Evolutionary conservation across 768 basidiomycete genomes (phyloP).

Genomic region (Trametes elegans): DNA sequence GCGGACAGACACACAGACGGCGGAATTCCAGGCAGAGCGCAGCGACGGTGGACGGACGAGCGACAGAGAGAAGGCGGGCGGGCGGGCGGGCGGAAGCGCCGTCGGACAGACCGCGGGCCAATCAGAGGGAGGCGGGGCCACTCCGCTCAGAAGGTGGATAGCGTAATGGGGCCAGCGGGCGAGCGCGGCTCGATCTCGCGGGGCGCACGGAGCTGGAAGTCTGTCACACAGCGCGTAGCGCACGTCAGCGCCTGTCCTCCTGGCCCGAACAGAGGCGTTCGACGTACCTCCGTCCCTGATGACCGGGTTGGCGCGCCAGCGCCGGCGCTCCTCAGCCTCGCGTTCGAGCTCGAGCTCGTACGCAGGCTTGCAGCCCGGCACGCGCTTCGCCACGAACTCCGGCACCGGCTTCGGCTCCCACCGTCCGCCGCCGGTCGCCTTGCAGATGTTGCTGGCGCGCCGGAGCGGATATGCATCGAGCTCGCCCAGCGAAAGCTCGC

Average conservation of each 20-base stretch:
- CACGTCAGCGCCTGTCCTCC: conserved; percentile 7
- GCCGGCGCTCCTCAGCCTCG: conserved; percentile 53
- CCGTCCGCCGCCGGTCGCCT: conserved; percentile 75
- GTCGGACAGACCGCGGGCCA: neutral
- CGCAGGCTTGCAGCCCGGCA: conserved; percentile 65
- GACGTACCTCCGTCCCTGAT: conserved; percentile 53
- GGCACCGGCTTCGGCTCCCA: conserved; percentile 66
- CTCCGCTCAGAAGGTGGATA: conserved; percentile 57
- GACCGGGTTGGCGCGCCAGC: conserved; percentile 57
- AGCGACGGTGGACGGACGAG: neutral
- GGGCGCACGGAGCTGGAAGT: conserved; percentile 66
- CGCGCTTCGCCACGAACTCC: conserved; percentile 44
- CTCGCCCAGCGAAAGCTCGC: conserved; percentile 43
- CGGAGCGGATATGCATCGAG: conserved; percentile 73
- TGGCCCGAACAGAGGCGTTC: neutral
- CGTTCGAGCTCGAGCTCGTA: conserved; percentile 72
- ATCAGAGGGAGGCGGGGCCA: neutral
- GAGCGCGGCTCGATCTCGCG: conserved; percentile 45
- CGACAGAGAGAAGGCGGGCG: neutral
- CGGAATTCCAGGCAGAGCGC: neutral
- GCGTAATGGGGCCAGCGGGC: conserved; percentile 45
- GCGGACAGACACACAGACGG: conserved; percentile 7
- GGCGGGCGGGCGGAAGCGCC: neutral
- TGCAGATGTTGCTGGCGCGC: conserved; percentile 66
- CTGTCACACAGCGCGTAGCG: conserved; percentile 27